Conservation (phyloP, 2,329 filamentous ascomycete species). For the Amphichorda felina region DNA sequence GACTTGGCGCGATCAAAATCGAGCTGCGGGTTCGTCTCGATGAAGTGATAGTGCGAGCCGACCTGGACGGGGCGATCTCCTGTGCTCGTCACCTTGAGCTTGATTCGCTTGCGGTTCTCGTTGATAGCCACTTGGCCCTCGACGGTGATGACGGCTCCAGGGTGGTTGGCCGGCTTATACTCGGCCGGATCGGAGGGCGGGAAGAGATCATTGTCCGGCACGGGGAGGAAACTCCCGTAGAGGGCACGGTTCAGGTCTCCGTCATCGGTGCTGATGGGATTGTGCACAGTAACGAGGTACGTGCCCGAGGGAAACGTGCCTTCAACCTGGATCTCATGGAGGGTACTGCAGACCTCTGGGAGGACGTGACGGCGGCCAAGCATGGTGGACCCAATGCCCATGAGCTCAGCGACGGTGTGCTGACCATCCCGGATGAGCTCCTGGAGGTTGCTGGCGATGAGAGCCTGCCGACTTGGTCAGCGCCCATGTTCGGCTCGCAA, state of each 20-base stretch:
- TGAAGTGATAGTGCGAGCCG: slow-evolving; percentile 91
- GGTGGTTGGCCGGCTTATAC: slow-evolving; percentile 57
- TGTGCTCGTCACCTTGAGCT: slow-evolving; percentile 67
- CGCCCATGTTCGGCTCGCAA: too few relatives aligned
- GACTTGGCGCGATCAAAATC: slow-evolving; percentile 75
- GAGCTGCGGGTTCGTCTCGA: slow-evolving; percentile 85
- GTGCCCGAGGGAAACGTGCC: slow-evolving; percentile 86
- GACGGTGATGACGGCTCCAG: slow-evolving; percentile 67
- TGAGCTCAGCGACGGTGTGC: slow-evolving; percentile 85
- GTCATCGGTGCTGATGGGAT: slow-evolving; percentile 77
- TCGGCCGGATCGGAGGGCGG: slow-evolving; percentile 49
- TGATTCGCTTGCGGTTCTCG: slow-evolving; percentile 60
- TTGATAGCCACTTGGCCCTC: slow-evolving; percentile 58
- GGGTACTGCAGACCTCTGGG: slow-evolving; percentile 66
- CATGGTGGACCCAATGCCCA: slow-evolving; percentile 83
- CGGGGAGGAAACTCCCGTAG: slow-evolving; percentile 82
- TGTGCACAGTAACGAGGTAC: slow-evolving; percentile 88
- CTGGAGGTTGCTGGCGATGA: slow-evolving; percentile 82
- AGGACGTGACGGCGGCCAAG: slow-evolving; percentile 86
- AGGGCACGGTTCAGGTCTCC: slow-evolving; percentile 78
- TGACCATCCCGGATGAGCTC: slow-evolving; percentile 96
- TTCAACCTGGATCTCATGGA: slow-evolving; percentile 83
- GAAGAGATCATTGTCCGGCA: slow-evolving; percentile 56
- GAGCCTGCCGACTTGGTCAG: slow-evolving; percentile 35
- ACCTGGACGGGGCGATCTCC: slow-evolving; percentile 88